Conservation (phyloP, 1,284 basidiomycete species). For the Marasmius oreades region DNA sequence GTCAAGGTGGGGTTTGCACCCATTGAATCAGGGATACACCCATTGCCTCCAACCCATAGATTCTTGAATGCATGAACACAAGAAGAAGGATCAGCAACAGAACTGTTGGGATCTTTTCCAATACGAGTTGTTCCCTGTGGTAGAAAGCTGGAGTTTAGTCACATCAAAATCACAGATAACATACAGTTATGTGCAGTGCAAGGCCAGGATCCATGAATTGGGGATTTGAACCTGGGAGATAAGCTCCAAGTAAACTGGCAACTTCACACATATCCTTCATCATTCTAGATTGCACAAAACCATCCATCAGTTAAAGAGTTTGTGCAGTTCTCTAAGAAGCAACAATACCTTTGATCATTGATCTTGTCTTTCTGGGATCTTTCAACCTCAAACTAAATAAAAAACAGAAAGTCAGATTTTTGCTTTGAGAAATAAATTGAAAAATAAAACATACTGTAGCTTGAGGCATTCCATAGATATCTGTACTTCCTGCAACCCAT, state of each 20-base stretch:
- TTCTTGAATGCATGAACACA: conserved; percentile 15
- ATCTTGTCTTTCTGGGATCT: neutral
- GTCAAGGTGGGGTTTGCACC: conserved; percentile 17
- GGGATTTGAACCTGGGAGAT: conserved; percentile 20
- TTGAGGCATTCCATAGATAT: conserved; percentile 35
- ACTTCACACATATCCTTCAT: conserved; percentile 14
- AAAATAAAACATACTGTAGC: conserved; percentile 22
- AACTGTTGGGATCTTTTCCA: conserved; percentile 8
- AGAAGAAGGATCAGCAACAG: conserved; percentile 15
- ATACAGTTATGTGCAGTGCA: conserved; percentile 14
- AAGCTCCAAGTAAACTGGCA: conserved; percentile 16
- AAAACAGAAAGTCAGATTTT: neutral
- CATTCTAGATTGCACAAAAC: neutral
- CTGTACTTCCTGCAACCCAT: conserved; percentile 13
- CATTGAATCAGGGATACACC: conserved; percentile 16
- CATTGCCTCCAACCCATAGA: conserved; percentile 21
- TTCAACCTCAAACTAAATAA: conserved; percentile 6
- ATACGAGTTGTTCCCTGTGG: conserved; percentile 13
- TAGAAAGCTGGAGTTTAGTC: too few species aligned
- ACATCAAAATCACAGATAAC: neutral
- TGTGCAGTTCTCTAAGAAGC: neutral
- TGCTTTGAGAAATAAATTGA: neutral
- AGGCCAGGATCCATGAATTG: conserved; percentile 21
- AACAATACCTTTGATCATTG: conserved; percentile 1
- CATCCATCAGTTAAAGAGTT: neutral